Evolutionary conservation across 192 early-diverging fungal species (phyloP), one percentile per base, ranked within the genome.

Genomic region (Geranomyces michiganensis): DNA sequence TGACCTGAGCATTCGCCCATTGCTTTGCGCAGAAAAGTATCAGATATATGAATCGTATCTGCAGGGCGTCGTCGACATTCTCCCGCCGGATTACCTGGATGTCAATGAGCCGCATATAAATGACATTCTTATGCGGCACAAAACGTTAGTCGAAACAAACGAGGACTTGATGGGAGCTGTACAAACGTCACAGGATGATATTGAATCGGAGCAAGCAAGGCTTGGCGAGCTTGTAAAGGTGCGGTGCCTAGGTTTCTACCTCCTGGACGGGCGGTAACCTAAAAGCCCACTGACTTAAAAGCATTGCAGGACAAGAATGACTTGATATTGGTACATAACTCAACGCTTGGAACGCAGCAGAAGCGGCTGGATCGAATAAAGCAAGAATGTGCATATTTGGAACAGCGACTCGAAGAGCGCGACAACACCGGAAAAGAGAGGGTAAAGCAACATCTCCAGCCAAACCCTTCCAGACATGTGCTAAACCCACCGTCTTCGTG

Each of bases 41-140:
- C 76, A 82, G 67, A 75, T 79, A 46, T 88, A 83, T 63, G 87
- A 88, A 71, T 26, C 51, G 30, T 88, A 88, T 71, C 72, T 88
- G 21, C 86, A 88, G 67, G 77, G 78, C 21, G 84, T 88, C 0
- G 82, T 88, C 13, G 80, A 85, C 51, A 72, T 85, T 15, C 68
- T 88, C 3, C 87, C 87, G 0, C 79, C 78, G 8, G 81, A 88
- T 62, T 88, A 88, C 58, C 80, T 88, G 19, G 84, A 88, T 76
- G 78, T 85, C 30, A 78, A 82, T 48, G 87, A 88, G 67, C 87
- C 87, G 1, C 87, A 88, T 56, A 86, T 88, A 56, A 88, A 85
- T 65, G 86, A 88, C 73, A 81, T 88, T 44, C 49, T 88, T 0
- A 84, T 84, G 84, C 75, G 87, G 33, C 76, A 88, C 67, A 85